Evolutionary conservation across 2,329 filamentous ascomycete genomes (phyloP).

Genomic region (Cladorrhinum sp.): DNA sequence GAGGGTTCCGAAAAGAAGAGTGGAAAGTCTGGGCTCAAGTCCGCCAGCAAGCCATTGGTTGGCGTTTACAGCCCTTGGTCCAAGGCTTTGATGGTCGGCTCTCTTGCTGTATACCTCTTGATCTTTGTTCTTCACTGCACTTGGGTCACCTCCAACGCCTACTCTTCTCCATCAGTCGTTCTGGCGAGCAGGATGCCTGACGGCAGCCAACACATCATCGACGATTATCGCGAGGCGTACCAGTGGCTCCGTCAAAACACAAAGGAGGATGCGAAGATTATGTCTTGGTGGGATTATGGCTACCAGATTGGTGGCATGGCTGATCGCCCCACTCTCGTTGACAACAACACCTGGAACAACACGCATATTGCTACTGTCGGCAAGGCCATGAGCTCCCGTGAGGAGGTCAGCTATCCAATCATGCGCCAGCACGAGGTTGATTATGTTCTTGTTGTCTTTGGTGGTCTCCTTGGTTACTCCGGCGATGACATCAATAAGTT

Average conservation of each 20-base stretch:
- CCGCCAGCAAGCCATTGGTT: constrained; percentile 68
- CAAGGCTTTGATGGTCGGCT: constrained; percentile 71
- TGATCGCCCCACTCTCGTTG: constrained; percentile 90
- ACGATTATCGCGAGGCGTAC: constrained; percentile 98
- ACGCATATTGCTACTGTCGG: constrained; percentile 98
- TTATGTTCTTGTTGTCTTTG: constrained; percentile 97
- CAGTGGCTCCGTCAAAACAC: constrained; percentile 99
- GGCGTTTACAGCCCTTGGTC: constrained; percentile 81
- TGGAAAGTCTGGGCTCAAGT: constrained; percentile 59
- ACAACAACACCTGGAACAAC: constrained; percentile 99
- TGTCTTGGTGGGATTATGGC: constrained; percentile 99
- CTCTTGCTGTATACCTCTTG: constrained; percentile 75
- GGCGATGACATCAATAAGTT: constrained; percentile 99
- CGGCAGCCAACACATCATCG: constrained; percentile 96
- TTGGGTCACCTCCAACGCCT: constrained; percentile 98
- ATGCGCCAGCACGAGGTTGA: constrained; percentile 98
- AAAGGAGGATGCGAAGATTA: constrained; percentile 89
- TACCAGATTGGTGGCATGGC: constrained; percentile 99
- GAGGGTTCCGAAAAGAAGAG: constrained; percentile 54
- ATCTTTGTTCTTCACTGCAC: constrained; percentile 97
- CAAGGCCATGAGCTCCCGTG: constrained; percentile 96
- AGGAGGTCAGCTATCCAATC: constrained; percentile 98
- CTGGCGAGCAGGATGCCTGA: constrained; percentile 89
- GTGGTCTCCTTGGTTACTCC: constrained; percentile 92
- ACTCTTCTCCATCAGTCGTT: constrained; percentile 96